These are phyloP conservation scores for Aspergillus arachidicola DNA, from an alignment of 2,329 filamentous ascomycete species.

Conservation along the genomic window DNA sequence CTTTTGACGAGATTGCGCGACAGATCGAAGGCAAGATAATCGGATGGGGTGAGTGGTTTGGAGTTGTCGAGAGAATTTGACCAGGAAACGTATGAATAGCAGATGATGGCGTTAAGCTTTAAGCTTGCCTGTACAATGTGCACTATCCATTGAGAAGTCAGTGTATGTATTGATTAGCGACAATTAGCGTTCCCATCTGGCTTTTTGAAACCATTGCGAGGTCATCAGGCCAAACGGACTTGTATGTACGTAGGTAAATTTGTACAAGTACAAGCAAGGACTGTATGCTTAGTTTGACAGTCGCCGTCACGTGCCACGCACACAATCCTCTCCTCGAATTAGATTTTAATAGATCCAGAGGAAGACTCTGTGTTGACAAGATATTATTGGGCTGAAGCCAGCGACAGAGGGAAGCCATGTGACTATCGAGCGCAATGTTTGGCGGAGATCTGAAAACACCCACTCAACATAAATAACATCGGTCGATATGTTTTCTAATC, in stretches of 20 bases:
- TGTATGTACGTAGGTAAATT: background rate
- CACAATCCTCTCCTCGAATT: background rate
- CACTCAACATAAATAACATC: background rate
- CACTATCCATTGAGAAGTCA: background rate
- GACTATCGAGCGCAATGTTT: background rate
- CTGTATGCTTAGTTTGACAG: background rate
- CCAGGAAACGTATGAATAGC: background rate
- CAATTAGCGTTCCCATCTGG: background rate
- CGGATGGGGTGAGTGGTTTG: constrained; percentile 55
- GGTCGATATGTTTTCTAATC: too few species aligned
- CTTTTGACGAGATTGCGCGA: constrained; percentile 46
- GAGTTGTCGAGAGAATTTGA: constrained; percentile 45
- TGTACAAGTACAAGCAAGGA: background rate
- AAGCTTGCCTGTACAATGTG: background rate
- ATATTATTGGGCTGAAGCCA: background rate
- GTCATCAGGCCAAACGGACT: background rate
- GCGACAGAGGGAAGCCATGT: background rate
- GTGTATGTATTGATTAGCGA: background rate
- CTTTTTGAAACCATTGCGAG: background rate
- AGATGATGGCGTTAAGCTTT: background rate
- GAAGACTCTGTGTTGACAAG: background rate
- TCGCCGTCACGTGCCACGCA: background rate
- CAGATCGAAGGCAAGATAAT: constrained; percentile 53
- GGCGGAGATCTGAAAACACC: background rate
- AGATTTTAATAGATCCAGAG: background rate